These are phyloP conservation scores for Russula sp. DNA, from an alignment of 768 basidiomycete species.

Conservation along the genomic window DNA sequence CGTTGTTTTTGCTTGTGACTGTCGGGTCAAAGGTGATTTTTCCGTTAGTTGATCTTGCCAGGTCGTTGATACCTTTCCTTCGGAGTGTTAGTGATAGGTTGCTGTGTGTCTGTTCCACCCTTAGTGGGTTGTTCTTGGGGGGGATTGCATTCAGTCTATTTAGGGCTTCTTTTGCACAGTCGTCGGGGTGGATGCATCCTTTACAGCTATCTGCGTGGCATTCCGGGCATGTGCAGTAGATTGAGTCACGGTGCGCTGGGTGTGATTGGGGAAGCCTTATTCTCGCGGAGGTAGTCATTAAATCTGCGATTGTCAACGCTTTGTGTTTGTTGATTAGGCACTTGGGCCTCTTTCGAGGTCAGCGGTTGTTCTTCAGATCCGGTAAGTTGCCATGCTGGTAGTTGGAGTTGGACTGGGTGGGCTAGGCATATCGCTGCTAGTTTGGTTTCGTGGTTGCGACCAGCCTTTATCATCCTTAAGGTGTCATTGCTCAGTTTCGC, in stretches of 20 bases:
- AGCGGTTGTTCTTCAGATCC: background rate
- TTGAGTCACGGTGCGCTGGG: background rate
- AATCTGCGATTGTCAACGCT: too few species aligned
- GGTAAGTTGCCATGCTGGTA: background rate
- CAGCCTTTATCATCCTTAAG: too few species aligned
- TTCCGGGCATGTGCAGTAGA: too few species aligned
- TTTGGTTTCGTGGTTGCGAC: background rate
- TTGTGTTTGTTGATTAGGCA: background rate
- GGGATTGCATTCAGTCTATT: background rate
- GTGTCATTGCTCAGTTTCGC: too few species aligned
- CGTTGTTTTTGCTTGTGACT: too few species aligned
- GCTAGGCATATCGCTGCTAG: background rate
- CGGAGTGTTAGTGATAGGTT: background rate
- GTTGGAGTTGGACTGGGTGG: background rate
- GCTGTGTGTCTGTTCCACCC: accelerated
- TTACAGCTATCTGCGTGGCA: background rate
- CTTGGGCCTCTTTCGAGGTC: accelerated
- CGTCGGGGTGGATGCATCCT: background rate
- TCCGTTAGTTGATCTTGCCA: background rate
- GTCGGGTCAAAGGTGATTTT: too few species aligned
- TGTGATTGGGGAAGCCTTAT: too few species aligned
- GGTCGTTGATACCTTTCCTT: background rate
- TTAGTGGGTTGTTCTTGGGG: background rate
- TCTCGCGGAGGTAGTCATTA: too few species aligned
- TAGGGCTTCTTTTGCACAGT: background rate